Conservation (phyloP, 306 rosid species). For the Pueraria montana region DNA sequence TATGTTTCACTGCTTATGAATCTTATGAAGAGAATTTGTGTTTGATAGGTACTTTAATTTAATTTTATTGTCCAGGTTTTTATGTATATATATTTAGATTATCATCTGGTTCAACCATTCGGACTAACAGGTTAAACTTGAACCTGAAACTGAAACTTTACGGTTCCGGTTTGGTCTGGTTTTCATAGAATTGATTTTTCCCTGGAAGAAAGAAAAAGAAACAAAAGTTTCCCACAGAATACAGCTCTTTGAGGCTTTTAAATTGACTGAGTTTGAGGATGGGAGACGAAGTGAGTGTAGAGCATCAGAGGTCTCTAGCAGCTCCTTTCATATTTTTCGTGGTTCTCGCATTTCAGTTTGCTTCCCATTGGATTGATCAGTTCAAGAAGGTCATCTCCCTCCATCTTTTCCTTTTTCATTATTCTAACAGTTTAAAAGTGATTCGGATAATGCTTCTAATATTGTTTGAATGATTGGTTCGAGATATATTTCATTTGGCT, state of each 20-base stretch:
- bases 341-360: slow-evolving; percentile 69
- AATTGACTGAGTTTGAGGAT: slow-evolving; percentile 37
- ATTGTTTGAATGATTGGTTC: not conserved
- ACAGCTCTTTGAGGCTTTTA: not conserved
- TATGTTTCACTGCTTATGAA: not conserved
- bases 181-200: not conserved
- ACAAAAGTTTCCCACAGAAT: not conserved
- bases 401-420: not conserved
- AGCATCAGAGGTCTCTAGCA: slow-evolving; percentile 59
- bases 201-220: not conserved
- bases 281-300: slow-evolving; percentile 53
- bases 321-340: slow-evolving; percentile 70
- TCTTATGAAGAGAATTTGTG: not conserved
- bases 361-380: slow-evolving; percentile 64
- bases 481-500: not conserved
- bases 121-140: not conserved
- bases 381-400: slow-evolving; percentile 64
- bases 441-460: not conserved
- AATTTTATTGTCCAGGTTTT: not conserved
- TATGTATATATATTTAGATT: not conserved
- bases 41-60: not conserved
- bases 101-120: not conserved
- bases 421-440: not conserved
- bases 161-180: not conserved
- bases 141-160: not conserved